Conservation (phyloP, 1,284 basidiomycete species). For the Ceratobasidium sp. region DNA sequence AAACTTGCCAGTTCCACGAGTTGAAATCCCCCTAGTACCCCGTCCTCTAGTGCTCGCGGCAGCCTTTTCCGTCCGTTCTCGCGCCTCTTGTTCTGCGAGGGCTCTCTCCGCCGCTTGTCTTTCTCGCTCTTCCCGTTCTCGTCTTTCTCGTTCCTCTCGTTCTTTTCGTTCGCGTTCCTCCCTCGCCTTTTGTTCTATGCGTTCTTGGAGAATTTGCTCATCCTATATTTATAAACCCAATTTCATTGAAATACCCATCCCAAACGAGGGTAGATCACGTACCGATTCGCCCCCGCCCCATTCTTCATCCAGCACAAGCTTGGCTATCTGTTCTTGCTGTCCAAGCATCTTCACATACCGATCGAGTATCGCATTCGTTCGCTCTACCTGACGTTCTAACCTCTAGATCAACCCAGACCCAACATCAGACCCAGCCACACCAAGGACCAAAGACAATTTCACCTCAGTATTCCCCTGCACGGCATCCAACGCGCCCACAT, state of each 20-base stretch:
- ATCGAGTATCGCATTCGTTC: conserved; percentile 50
- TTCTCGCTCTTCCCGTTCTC: conserved; percentile 35
- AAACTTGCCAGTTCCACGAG: conserved; percentile 18
- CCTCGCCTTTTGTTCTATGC: conserved; percentile 32
- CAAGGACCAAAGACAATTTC: neutral
- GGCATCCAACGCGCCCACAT: conserved; percentile 48
- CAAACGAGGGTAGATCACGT: neutral
- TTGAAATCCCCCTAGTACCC: conserved; percentile 7
- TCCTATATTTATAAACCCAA: conserved; percentile 20
- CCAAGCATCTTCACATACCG: conserved; percentile 50
- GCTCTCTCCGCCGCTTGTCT: conserved; percentile 44
- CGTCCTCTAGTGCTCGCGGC: conserved; percentile 7
- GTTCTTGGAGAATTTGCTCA: conserved; percentile 45
- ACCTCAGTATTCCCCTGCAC: conserved; percentile 49
- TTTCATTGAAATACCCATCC: no score
- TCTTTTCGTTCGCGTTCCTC: conserved; percentile 42
- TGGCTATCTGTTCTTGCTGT: conserved; percentile 50
- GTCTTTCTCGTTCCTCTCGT: conserved; percentile 39
- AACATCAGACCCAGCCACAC: neutral
- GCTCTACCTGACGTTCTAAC: conserved; percentile 49
- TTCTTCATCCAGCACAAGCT: conserved; percentile 49
- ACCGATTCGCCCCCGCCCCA: conserved; percentile 52
- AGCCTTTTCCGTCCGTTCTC: conserved; percentile 38
- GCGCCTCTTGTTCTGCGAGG: conserved; percentile 31
- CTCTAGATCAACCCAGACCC: conserved; percentile 31